Evolutionary conservation across 106 monocot genomes (phyloP), one percentile per base, ranked within the genome.

Genomic region (Allium cepa): DNA sequence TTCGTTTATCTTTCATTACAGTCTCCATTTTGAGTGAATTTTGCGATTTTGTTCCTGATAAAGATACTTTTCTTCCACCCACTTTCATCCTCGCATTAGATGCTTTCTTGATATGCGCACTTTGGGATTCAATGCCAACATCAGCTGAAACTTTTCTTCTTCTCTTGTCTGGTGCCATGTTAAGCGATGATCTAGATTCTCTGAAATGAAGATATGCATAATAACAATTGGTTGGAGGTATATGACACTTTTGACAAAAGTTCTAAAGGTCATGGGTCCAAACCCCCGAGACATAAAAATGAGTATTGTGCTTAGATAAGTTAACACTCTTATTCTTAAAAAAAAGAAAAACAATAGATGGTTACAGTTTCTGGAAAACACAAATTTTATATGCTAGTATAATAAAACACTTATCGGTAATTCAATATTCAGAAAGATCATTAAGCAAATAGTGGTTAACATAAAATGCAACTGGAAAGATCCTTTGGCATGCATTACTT

Each of bases 131-230:
- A 70, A 60, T 55, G 17, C 56, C 63, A 72, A 36, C 50, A 45
- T 82, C 76, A 50, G 78, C 60, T 66, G 80, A 66, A 57, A 92
- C 92, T 75, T 90, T 99, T 83, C 92, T 80, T 81, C 81, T 89
- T 59, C 92, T 79, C 76, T 93, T 99, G 79, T 72, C 93, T 65
- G 83, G 80, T 62, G 69, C 83, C 50, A 69, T 18, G 71, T 69
- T 72, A 64, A 87, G 72, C 56, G 89, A 79, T 63, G 81, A 73
- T 60, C 71, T 85, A 63, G 84, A 11, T 77, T 99, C 97, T 71
- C 97, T 90, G 64, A 16, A 9, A 71, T 13, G 51, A 71, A 60
- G 59, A 58, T 62, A n/a, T 51, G 13, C n/a, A 22, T 66, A 48
- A 50, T 26, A 66, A 36, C 36, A 36, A 66, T 51, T 66, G 46